These are phyloP conservation scores for Radiomyces spectabilis DNA, from an alignment of 192 early-diverging fungal species.

Conservation along the genomic window DNA sequence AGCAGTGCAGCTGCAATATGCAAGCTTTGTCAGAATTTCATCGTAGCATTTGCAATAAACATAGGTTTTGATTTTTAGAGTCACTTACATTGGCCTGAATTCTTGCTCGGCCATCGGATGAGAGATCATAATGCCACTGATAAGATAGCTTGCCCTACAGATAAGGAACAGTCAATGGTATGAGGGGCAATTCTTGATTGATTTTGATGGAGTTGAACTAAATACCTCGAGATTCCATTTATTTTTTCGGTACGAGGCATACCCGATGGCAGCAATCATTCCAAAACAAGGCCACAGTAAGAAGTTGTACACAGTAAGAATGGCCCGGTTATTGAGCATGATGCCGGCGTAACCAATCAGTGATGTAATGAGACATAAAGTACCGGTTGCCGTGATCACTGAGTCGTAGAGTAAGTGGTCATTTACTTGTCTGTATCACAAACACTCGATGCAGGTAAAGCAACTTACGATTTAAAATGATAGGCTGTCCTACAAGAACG, in stretches of 20 bases:
- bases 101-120: slow-evolving; percentile 11
- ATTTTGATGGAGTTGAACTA: too few relatives aligned
- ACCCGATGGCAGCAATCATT: slow-evolving; percentile 38
- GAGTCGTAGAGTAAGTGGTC: too few relatives aligned
- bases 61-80: not conserved
- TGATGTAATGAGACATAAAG: slow-evolving; percentile 27
- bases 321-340: slow-evolving; percentile 36
- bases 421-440: too few relatives aligned
- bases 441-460: not conserved
- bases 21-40: not conserved
- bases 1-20: slow-evolving; percentile 31
- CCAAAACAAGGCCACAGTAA: slow-evolving; percentile 41
- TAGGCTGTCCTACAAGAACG: slow-evolving; percentile 18
- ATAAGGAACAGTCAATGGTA: not conserved
- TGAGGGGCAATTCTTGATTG: too few relatives aligned
- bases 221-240: slow-evolving; percentile 22
- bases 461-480: slow-evolving; percentile 25
- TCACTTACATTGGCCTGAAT: slow-evolving; percentile 24
- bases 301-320: slow-evolving; percentile 32
- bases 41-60: not conserved
- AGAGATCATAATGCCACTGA: slow-evolving; percentile 28
- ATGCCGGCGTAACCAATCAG: slow-evolving; percentile 39
- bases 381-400: slow-evolving; percentile 30
- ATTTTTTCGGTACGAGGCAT: slow-evolving; percentile 29
- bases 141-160: slow-evolving; percentile 24